Base-by-base conservation (phyloP, 192 early-diverging fungal genomes). In the Powellomyces hirtus region DNA sequence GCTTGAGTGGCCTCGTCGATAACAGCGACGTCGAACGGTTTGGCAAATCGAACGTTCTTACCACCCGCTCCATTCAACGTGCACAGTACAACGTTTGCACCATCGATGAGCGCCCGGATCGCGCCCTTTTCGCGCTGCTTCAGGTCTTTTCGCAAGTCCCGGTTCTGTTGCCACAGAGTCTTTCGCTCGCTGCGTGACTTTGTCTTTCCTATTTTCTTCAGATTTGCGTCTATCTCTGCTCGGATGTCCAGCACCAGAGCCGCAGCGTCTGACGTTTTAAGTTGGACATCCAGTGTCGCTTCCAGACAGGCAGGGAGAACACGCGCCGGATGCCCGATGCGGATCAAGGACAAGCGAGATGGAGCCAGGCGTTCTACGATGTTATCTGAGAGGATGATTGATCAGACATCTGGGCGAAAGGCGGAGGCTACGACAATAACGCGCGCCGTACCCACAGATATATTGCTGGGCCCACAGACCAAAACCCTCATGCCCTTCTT, bases 1-100 rank as follows among this genome's bases (percentile, higher is more conserved):
- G 92, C 91, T 70, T 97, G 95, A 3, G 89, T 89, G 0, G 90
- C 91, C 72, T 97, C 95, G 62, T 97, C 95, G 52, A 97, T 91
- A 24, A 97, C 75, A 0, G 93, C 89, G 0, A 88, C 84, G 70
- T 95, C 94, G 74, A 94, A 97, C 35, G 83, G 67, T 30, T 87
- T 67, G 8, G 78, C 76, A 45, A 75, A 59, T 6, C 27, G 35
- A 24, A 92, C 69, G 16, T 63, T 81, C 18, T 77, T 77, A 16
- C 77, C 64, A 0, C 73, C 89, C 5, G 84, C 81, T 4, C 93
- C 94, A 62, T 88, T 90, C 50, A 97, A 64, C 0, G 95, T 97
- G 11, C 86, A 70, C 45, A 95, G 69, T 18, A 95, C 88, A 1
- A 95, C 91, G 18, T 82, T 75, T 2, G 90, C 79, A 16, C 72